phyloP scores from a whole-genome alignment of 2,329 filamentous ascomycete genomes.

The Phialophora macrospora region DNA sequence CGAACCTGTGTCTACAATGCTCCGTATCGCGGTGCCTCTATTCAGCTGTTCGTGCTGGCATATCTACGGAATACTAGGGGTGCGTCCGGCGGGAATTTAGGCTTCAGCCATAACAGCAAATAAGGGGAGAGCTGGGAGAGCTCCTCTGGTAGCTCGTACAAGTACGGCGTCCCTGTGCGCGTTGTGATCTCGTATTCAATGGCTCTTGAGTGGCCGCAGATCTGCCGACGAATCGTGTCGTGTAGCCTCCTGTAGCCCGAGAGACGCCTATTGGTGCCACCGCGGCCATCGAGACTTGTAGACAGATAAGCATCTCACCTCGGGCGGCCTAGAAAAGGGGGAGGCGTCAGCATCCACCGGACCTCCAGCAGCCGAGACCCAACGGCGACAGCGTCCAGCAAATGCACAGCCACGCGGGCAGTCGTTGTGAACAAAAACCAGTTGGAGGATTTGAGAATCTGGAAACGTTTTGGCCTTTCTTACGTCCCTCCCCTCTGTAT shows the following conservation, averaged over 20 bases:
- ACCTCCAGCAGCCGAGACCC: background rate
- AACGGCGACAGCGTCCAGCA: background rate
- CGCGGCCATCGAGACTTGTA: background rate
- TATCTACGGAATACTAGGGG: background rate
- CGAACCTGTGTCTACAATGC: background rate
- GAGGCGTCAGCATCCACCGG: background rate
- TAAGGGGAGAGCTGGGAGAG: background rate
- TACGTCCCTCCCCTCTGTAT: background rate
- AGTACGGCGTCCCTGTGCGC: background rate
- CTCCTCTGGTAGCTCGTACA: background rate
- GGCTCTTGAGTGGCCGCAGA: background rate
- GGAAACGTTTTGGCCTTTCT: background rate
- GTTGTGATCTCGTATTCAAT: background rate
- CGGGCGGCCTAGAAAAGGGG: constrained; percentile 5
- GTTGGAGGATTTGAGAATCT: background rate
- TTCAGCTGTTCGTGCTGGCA: background rate
- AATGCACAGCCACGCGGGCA: background rate
- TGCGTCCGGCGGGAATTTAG: background rate
- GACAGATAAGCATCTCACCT: background rate
- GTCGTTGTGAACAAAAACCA: background rate
- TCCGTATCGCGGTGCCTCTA: background rate
- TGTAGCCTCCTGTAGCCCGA: background rate
- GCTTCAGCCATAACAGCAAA: constrained; percentile 9
- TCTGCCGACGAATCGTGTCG: background rate
- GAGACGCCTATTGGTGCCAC: background rate